Base-by-base conservation (phyloP, 1,139 yeast species). In the Diutina catenulata region DNA sequence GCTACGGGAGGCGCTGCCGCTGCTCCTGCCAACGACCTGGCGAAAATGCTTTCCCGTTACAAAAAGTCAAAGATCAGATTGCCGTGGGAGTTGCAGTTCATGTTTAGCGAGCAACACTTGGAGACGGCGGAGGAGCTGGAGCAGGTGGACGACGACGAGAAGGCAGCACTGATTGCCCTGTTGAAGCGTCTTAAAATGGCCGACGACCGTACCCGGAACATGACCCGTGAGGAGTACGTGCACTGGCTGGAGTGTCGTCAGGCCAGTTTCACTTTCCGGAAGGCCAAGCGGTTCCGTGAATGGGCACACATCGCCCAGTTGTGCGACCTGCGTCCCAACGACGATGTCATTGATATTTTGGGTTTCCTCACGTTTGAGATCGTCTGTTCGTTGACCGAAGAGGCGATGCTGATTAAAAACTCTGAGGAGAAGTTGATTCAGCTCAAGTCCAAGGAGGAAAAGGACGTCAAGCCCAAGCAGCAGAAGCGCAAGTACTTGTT, bases 231-330 rank as follows among this genome's bases (percentile, higher is more conserved):
- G 51, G 98, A 91, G 55, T 91, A 91, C 50, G 98, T 88, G 14
- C 98, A 93, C 56, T 91, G 97, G 96, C 82, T 95, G 11, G 99
- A 91, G 54, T 91, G 98, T 60, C 74, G 99, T 46, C 98, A 91
- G 56, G 98, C 98, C 1, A 80, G 94, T 41, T 93, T 91, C 54
- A 93, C 98, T 0, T 91, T 87, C 51, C 70, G 97, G 49, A 91
- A 93, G 56, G 84, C 83, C 14, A 86, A 88, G 55, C 66, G 96
- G 51, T 91, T 91, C 53, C 72, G 94, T 51, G 99, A 91, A 53
- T 91, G 98, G 98, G 93, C 95, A 6, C 94, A 93, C 15, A 75
- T 91, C 38, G 62, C 86, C 0, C 81, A 77, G 41, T 60, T 93
- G 37, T 81, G 94, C 15, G 98, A 93, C 45, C 76, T 93, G 16